Evolutionary conservation across 2,329 filamentous ascomycete genomes (phyloP).

Genomic region (Sclerotiophoma versabilis): DNA sequence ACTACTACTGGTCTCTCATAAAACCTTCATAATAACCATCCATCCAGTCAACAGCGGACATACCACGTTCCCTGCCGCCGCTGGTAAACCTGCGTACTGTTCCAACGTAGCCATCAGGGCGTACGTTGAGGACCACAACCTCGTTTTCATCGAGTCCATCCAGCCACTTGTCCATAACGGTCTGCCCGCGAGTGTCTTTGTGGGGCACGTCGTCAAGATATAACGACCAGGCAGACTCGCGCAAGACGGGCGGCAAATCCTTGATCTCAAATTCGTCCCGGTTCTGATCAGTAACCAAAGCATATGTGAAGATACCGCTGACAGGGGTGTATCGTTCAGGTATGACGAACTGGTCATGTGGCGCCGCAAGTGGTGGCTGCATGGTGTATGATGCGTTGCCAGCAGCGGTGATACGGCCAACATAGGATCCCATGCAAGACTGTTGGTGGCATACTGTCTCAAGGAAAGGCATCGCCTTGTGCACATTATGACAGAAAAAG

Average conservation of each 20-base stretch:
- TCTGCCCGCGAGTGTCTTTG: slow-evolving; percentile 58
- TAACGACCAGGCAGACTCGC: slow-evolving; percentile 73
- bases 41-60: slow-evolving; percentile 54
- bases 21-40: slow-evolving; percentile 61
- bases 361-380: slow-evolving; percentile 63
- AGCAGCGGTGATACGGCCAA: slow-evolving; percentile 65
- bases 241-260: slow-evolving; percentile 67
- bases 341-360: slow-evolving; percentile 70
- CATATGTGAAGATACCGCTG: slow-evolving; percentile 73
- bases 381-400: slow-evolving; percentile 68
- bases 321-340: slow-evolving; percentile 73
- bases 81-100: slow-evolving; percentile 59
- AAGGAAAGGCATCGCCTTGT: slow-evolving; percentile 63
- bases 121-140: slow-evolving; percentile 70
- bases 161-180: slow-evolving; percentile 74
- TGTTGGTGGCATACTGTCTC: slow-evolving; percentile 65
- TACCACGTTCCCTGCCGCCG: slow-evolving; percentile 38
- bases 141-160: slow-evolving; percentile 64
- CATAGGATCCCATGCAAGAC: slow-evolving; percentile 59
- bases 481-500: slow-evolving; percentile 71
- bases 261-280: slow-evolving; percentile 70
- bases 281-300: slow-evolving; percentile 67
- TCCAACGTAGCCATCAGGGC: slow-evolving; percentile 78
- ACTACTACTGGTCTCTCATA: slow-evolving; percentile 41
- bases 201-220: slow-evolving; percentile 72